Percentiles rank a stretch among this genome's conserved stretches.
Evolutionary conservation across 768 basidiomycete species (phyloP).

Genomic region (Rhizopogon roseolus): DNA sequence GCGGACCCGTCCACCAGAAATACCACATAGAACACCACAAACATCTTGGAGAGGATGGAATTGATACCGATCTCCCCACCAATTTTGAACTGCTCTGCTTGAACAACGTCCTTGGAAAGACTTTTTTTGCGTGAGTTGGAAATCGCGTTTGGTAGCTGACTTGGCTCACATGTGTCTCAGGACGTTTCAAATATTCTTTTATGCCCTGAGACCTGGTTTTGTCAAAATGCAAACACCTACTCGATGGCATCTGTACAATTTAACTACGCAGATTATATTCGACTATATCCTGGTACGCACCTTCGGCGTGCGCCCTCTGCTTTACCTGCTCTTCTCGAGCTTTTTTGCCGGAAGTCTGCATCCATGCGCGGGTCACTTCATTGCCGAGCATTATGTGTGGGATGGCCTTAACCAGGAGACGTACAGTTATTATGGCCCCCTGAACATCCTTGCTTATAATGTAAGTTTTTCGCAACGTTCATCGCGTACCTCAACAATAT

Average conservation of each 20-base stretch:
- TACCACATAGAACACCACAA: slow-evolving; percentile 98
- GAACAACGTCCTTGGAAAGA: slow-evolving; percentile 96
- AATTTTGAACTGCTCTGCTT: slow-evolving; percentile 77
- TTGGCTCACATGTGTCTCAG: slow-evolving; percentile 34
- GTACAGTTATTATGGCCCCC: slow-evolving; percentile 91
- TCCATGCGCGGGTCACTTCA: slow-evolving; percentile 96
- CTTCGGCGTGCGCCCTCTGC: slow-evolving; percentile 44
- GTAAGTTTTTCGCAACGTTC: slow-evolving; percentile 39
- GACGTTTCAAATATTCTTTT: slow-evolving; percentile 97
- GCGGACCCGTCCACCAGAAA: slow-evolving; percentile 42
- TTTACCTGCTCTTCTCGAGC: slow-evolving; percentile 84
- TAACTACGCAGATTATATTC: slow-evolving; percentile 63
- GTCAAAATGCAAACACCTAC: slow-evolving; percentile 81
- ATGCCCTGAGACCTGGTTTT: slow-evolving; percentile 92
- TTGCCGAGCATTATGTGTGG: slow-evolving; percentile 96
- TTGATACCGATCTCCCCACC: slow-evolving; percentile 95
- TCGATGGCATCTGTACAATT: slow-evolving; percentile 80
- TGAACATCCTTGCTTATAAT: slow-evolving; percentile 92
- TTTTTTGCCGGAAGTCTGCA: slow-evolving; percentile 98
- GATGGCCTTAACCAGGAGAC: slow-evolving; percentile 93
- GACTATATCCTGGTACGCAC: slow-evolving; percentile 60
- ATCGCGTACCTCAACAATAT: not conserved
- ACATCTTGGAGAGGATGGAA: slow-evolving; percentile 89
- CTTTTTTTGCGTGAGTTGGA: slow-evolving; percentile 85
- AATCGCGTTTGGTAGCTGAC: not conserved